Conservation (phyloP, 306 rosid genomes). For the Casuarina glauca region DNA sequence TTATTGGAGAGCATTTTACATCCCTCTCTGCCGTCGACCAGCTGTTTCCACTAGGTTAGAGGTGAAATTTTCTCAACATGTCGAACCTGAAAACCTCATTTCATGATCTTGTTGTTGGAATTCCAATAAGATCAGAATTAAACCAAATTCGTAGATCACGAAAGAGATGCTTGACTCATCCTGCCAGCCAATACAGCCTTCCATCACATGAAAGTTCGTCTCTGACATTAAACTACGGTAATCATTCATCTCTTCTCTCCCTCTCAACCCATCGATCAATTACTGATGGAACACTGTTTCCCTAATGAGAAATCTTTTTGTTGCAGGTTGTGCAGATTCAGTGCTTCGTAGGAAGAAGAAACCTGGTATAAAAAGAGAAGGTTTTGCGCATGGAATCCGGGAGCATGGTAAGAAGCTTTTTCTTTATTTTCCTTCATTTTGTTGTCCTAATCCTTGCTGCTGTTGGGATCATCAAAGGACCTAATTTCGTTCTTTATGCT, state of each 20-base stretch:
- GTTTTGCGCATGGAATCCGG: constrained; percentile 42
- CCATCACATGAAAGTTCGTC: constrained; percentile 26
- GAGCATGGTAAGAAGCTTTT: constrained; percentile 40
- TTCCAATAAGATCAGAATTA: constrained; percentile 32
- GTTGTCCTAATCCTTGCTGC: not conserved
- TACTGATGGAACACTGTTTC: too few relatives aligned
- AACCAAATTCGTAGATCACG: constrained; percentile 24
- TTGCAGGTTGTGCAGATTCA: constrained; percentile 40
- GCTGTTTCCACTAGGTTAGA: too few relatives aligned
- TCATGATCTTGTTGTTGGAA: constrained; percentile 45
- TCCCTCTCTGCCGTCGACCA: not conserved
- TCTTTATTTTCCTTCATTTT: not conserved
- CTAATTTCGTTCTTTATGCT: too few relatives aligned
- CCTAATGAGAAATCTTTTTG: not conserved
- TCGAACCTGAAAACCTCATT: constrained; percentile 44
- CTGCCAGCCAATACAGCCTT: constrained; percentile 33
- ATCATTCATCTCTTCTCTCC: too few relatives aligned
- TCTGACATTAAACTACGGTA: constrained; percentile 41
- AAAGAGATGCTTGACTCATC: constrained; percentile 40
- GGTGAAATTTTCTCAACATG: too few relatives aligned
- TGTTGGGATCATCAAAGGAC: constrained; percentile 1
- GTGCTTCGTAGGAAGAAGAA: constrained; percentile 32
- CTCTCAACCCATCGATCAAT: too few relatives aligned
- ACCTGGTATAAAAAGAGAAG: constrained; percentile 23
- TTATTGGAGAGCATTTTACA: not conserved